Conservation (phyloP, 2,329 filamentous ascomycete species). For the Calonectria crousiana region DNA sequence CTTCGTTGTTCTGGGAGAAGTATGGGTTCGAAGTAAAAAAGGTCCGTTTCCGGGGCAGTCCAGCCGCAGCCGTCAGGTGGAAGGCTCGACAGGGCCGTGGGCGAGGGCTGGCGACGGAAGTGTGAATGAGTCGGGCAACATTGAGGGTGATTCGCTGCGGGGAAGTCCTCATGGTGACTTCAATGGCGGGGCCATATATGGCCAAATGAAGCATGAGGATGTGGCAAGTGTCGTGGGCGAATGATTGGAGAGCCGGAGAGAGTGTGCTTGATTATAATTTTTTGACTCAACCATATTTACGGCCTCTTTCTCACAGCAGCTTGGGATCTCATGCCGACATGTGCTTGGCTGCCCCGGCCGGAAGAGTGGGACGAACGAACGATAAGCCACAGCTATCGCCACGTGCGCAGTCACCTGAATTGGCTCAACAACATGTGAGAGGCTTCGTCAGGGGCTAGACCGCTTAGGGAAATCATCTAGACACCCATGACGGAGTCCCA, state of each 20-base stretch:
- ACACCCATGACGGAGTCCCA: slow-evolving; percentile 48
- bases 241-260: slow-evolving; percentile 14
- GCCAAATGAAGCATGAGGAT: slow-evolving; percentile 9
- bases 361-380: background rate
- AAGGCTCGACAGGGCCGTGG: slow-evolving; percentile 53
- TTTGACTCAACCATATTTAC: background rate
- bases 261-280: slow-evolving; percentile 3
- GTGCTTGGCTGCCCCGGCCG: slow-evolving; percentile 3
- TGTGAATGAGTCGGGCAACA: slow-evolving; percentile 46
- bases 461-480: slow-evolving; percentile 40
- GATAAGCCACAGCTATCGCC: slow-evolving; percentile 21
- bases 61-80: slow-evolving; percentile 58
- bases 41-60: slow-evolving; percentile 66
- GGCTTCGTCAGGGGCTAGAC: slow-evolving; percentile 34
- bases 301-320: background rate
- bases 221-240: background rate
- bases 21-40: slow-evolving; percentile 77
- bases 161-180: slow-evolving; percentile 49
- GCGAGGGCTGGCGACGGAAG: slow-evolving; percentile 41
- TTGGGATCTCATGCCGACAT: background rate
- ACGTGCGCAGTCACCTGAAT: slow-evolving; percentile 31
- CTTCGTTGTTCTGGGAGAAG: slow-evolving; percentile 57
- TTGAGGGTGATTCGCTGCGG: slow-evolving; percentile 49
- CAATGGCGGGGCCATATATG: slow-evolving; percentile 37
- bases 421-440: slow-evolving; percentile 30